Base-by-base conservation (phyloP, 78 protist species). In the Dictyostelium purpureum region DNA sequence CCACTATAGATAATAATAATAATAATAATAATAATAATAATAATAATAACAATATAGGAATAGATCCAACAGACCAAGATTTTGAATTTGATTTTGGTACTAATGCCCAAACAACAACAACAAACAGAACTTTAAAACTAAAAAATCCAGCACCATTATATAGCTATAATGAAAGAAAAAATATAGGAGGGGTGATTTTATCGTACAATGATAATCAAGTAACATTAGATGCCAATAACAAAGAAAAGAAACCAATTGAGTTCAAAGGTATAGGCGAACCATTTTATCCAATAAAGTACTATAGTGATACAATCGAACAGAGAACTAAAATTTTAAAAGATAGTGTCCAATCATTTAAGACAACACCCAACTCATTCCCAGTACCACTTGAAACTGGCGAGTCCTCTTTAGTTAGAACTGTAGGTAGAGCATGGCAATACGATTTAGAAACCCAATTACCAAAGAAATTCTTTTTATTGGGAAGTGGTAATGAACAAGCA, bases 361-460 rank as follows among this genome's bases (percentile, higher is more conserved):
- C 0, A 69, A 24, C 0, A n/a, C 0, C 40, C 0, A 28, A 19
- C 10, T 18, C 7, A 42, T 61, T 37, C 73, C 31, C 26, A 19
- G 35, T 51, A 3, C 49, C 54, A 40, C 19, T n/a, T 1, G 33
- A 43, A 26, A 37, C 31, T 45, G n/a, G 14, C 6, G 71, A 59
- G 10, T 21, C 31, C 26, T 31, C 42, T 10, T 33, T 63, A 12
- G 43, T 63, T 31, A 77, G 92, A 43, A 11, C 43, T 2, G 52
- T 61, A 5, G 92, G 92, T 73, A 54, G 92, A 52, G 82, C 73
- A 6, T 73, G 80, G 81, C 12, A 38, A 40, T n/a, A 81, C 0
- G 61, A 69, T 35, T 26, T 40, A 49, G 66, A 49, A 42, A 24
- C 59, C 2, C 7, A 16, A 0, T 10, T 82, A 35, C 19, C 77